Percentiles rank a stretch among this genome's conserved stretches.
Conservation (phyloP, 495 filamentous ascomycete species). For the Penicillium waksmanii region DNA sequence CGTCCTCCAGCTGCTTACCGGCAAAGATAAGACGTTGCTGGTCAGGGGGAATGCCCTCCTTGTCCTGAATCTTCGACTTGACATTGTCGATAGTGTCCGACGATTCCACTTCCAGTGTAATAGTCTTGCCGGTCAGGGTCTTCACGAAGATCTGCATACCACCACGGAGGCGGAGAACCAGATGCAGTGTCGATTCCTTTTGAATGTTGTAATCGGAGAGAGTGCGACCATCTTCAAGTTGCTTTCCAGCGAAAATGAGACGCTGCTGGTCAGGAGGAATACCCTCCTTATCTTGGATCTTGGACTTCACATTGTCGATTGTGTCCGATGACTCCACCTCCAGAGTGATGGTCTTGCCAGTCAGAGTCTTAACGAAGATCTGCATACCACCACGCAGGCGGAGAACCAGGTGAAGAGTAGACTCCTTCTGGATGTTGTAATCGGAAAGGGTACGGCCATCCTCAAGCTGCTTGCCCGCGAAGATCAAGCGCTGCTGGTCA, state of each 20-base stretch:
- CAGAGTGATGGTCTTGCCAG: conserved; percentile 72
- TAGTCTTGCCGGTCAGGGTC: conserved; percentile 91
- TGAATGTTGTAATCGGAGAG: conserved; percentile 98
- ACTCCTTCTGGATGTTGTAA: conserved; percentile 77
- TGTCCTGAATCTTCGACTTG: conserved; percentile 91
- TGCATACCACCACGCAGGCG: conserved; percentile 78
- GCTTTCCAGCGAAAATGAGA: conserved; percentile 96
- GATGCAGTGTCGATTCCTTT: conserved; percentile 96
- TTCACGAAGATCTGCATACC: conserved; percentile 98
- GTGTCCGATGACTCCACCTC: conserved; percentile 83
- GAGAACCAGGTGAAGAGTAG: conserved; percentile 69
- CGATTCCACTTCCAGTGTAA: conserved; percentile 86
- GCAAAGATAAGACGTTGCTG: conserved; percentile 91
- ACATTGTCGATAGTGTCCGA: conserved; percentile 94
- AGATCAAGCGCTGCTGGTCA: conserved; percentile 76
- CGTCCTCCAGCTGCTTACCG: conserved; percentile 89
- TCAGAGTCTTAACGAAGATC: conserved; percentile 73
- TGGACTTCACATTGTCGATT: conserved; percentile 97
- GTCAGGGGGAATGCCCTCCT: conserved; percentile 88
- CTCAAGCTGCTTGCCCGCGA: conserved; percentile 74
- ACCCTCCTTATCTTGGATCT: conserved; percentile 98
- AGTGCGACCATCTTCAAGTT: conserved; percentile 90
- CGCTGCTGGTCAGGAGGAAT: conserved; percentile 95
- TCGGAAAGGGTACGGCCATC: conserved; percentile 72
- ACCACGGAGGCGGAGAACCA: conserved; percentile 96